A percentile compares a stretch with the other conserved stretches of the same genome.
Conservation (phyloP, 2,329 filamentous ascomycete species). For the Fusarium fujikuroi region DNA sequence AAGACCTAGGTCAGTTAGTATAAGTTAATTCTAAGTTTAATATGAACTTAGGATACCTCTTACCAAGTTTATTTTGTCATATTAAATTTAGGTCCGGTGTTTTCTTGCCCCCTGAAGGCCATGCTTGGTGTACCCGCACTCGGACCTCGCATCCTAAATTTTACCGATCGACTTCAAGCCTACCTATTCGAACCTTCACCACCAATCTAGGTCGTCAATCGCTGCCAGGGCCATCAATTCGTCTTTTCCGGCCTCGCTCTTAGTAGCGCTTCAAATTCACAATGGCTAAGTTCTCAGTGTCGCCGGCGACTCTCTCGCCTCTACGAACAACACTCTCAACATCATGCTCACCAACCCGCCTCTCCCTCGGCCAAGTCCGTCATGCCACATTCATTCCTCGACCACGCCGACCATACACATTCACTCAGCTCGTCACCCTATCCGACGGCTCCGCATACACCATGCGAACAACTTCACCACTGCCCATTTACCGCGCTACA, state of each 20-base stretch:
- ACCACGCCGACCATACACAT: constrained; percentile 92
- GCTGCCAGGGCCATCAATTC: constrained; percentile 27
- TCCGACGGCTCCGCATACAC: constrained; percentile 90
- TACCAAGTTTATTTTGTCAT: too few relatives aligned
- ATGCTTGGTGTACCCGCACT: constrained; percentile 26
- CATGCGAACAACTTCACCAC: constrained; percentile 79
- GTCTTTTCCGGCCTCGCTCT: constrained; percentile 2
- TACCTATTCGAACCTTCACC: constrained; percentile 19
- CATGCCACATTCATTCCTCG: constrained; percentile 87
- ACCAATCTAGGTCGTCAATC: constrained; percentile 16
- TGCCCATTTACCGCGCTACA: constrained; percentile 65
- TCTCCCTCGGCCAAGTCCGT: constrained; percentile 68
- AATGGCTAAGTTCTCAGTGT: constrained; percentile 47
- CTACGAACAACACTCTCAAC: constrained; percentile 45
- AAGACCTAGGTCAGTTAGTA: too few relatives aligned
- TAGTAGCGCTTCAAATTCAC: background rate
- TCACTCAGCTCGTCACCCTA: constrained; percentile 95
- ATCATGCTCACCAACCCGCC: constrained; percentile 38
- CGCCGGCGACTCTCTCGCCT: constrained; percentile 46
- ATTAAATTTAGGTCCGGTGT: too few relatives aligned
- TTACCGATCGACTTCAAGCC: constrained; percentile 39
- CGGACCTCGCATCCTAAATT: constrained; percentile 43
- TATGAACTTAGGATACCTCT: too few relatives aligned
- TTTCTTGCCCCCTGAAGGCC: too few relatives aligned
- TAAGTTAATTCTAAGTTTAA: too few relatives aligned